Evolutionary conservation across 2,329 filamentous ascomycete genomes (phyloP).

Genomic region (Diaporthe eres): DNA sequence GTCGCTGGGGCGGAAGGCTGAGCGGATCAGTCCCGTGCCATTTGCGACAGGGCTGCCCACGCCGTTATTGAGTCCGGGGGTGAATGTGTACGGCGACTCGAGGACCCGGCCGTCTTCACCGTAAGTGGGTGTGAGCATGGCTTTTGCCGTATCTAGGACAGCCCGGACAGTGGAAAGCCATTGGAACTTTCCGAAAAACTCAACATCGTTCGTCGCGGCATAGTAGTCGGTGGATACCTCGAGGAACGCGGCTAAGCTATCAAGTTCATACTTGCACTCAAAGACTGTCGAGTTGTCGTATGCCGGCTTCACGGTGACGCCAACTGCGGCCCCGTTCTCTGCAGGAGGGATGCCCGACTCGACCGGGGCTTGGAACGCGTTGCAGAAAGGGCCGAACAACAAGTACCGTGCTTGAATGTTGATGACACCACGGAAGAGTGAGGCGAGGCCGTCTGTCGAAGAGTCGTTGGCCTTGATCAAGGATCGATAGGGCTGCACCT

Average conservation of each 20-base stretch:
- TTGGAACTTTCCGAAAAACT: slow-evolving; percentile 79
- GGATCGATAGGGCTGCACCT: slow-evolving; percentile 80
- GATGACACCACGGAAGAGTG: slow-evolving; percentile 80
- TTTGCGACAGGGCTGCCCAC: slow-evolving; percentile 84
- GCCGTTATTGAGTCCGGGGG: slow-evolving; percentile 71
- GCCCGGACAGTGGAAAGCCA: slow-evolving; percentile 82
- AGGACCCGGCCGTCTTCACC: slow-evolving; percentile 68
- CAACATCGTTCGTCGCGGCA: slow-evolving; percentile 77
- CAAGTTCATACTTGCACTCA: slow-evolving; percentile 97
- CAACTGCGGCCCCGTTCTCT: slow-evolving; percentile 69
- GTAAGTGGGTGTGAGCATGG: slow-evolving; percentile 83
- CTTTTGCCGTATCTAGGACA: slow-evolving; percentile 76
- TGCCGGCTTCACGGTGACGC: slow-evolving; percentile 73
- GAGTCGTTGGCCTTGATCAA: slow-evolving; percentile 66
- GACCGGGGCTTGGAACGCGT: slow-evolving; percentile 90
- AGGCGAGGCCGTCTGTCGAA: slow-evolving; percentile 71
- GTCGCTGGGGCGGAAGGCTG: slow-evolving; percentile 91
- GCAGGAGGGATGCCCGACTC: slow-evolving; percentile 76
- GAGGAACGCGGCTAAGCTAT: slow-evolving; percentile 90
- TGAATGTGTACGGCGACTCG: slow-evolving; percentile 79
- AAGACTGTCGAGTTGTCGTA: slow-evolving; percentile 82
- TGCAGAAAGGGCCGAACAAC: slow-evolving; percentile 84
- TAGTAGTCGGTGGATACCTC: slow-evolving; percentile 86
- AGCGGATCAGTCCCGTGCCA: slow-evolving; percentile 85
- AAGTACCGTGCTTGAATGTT: slow-evolving; percentile 83